Percentiles rank a stretch among this genome's conserved stretches.
Conservation (phyloP, 192 early-diverging fungal genomes). For the Chytriomyces sp. region DNA sequence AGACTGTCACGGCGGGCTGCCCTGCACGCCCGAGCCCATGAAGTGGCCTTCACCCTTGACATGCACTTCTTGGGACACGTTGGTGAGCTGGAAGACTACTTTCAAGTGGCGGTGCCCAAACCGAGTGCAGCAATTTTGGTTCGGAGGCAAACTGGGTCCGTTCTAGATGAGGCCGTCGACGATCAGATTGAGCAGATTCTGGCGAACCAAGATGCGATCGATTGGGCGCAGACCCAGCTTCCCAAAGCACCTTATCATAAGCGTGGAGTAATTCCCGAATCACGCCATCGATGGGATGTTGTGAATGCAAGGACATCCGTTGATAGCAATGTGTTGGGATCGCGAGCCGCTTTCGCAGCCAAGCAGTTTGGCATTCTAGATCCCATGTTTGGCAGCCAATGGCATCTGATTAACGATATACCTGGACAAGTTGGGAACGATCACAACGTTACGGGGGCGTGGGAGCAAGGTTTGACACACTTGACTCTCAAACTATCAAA, state of each 20-base stretch:
- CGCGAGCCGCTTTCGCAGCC: no score
- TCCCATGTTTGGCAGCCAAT: conserved; percentile 73
- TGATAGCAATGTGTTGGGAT: no score
- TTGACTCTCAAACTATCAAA: background rate
- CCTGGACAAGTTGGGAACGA: conserved; percentile 65
- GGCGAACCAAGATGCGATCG: conserved; percentile 3
- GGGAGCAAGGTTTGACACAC: conserved; percentile 65
- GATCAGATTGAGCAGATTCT: background rate
- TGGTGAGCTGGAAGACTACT: conserved; percentile 66
- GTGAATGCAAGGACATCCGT: no score
- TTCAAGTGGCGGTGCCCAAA: conserved; percentile 60
- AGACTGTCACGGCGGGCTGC: no score
- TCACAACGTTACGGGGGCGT: conserved; percentile 89
- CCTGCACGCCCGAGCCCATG: conserved; percentile 37
- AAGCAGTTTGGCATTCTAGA: conserved; percentile 58
- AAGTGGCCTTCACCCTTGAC: conserved; percentile 24
- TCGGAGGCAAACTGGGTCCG: background rate
- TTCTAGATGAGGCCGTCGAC: background rate
- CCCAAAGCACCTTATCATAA: conserved; percentile 42
- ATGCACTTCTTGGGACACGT: conserved; percentile 55
- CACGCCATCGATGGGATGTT: background rate
- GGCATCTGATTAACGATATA: conserved; percentile 68
- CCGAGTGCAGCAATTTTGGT: background rate
- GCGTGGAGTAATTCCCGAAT: conserved; percentile 21
- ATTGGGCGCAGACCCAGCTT: conserved; percentile 42